Base-by-base conservation (phyloP, 768 basidiomycete species). In the Exidia glandulosa region DNA sequence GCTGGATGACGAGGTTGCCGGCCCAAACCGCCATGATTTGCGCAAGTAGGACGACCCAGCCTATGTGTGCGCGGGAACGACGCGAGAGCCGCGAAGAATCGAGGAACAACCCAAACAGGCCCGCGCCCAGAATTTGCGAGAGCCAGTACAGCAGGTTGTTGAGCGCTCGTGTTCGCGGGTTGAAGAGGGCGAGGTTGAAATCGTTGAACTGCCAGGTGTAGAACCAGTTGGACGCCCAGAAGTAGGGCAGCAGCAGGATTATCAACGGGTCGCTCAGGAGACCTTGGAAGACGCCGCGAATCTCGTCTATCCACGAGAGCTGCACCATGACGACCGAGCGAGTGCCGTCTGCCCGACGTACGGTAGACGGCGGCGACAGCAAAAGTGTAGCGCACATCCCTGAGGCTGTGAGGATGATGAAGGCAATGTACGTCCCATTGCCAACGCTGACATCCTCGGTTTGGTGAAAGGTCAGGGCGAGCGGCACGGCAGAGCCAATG, bases 201-300 rank as follows among this genome's bases (percentile, higher is more conserved):
- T 83, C 87, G 63, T 87, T 90, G 72, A 87, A 86, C 71, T 86
- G 88, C 87, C 87, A 90, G 1, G 88, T 85, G 67, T 90, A 90
- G 73, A 90, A 90, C 81, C 86, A 65, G 57, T 63, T 63, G 29
- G 57, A 65, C 5, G 66, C 64, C 58, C 89, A 82, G 72, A 91
- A 90, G 84, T 91, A 87, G 13, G 90, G 90, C 75, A 92, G 87
- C n/a, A 91, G 78, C 4, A 89, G 72, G 19, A 90, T 61, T 65
- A 93, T 82, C 72, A 78, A 75, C 0, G 87, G 87, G 66, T 92
- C 90, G 14, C 79, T 84, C 58, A 73, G 78, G 48, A 93, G 74
- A 2, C 86, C 81, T 47, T 85, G 64, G 72, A 79, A 89, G 27
- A 92, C 79, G 12, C 85, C 84, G 62, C 77, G 76, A 57, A 92